A percentile compares a stretch with the other conserved stretches of the same genome.
phyloP scores from a whole-genome alignment of 129 eudicot species.

The Flaveria brownii region DNA sequence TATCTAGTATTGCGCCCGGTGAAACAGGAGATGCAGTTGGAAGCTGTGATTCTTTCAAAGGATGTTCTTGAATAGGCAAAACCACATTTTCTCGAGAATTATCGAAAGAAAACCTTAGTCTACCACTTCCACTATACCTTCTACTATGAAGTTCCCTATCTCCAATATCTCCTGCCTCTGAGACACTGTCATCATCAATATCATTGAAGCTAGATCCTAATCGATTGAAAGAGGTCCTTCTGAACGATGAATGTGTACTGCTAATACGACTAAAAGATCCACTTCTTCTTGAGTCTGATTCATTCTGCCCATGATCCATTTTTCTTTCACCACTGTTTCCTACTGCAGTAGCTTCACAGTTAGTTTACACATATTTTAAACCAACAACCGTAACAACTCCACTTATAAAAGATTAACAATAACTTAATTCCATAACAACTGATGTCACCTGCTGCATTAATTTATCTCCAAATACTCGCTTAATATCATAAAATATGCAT shows the following conservation, averaged over 20 bases:
- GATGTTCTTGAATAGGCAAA: constrained; percentile 48
- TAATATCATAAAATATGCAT: neutral
- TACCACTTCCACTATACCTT: constrained; percentile 44
- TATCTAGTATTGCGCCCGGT: constrained; percentile 33
- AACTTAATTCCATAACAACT: constrained; percentile 8
- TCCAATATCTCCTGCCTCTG: constrained; percentile 90
- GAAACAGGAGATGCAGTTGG: constrained; percentile 44
- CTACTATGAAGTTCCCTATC: constrained; percentile 62
- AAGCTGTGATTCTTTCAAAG: constrained; percentile 26
- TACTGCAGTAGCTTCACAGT: neutral
- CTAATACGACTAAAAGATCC: constrained; percentile 51
- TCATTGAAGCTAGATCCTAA: constrained; percentile 29
- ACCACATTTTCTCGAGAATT: constrained; percentile 31
- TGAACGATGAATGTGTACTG: constrained; percentile 57
- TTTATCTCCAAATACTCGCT: neutral
- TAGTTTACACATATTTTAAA: neutral
- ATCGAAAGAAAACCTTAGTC: constrained; percentile 39
- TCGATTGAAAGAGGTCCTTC: constrained; percentile 49
- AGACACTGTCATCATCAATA: constrained; percentile 51
- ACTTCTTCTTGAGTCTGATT: constrained; percentile 36
- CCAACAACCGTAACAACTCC: constrained; percentile 30
- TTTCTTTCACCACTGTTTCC: constrained; percentile 20
- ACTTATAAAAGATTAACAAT: constrained; percentile 14
- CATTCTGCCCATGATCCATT: constrained; percentile 49
- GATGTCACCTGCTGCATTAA: constrained; percentile 26